Percentiles rank a stretch among this genome's conserved stretches.
phyloP scores from a whole-genome alignment of 2,329 filamentous ascomycete genomes.

The Colletotrichum siamense region DNA sequence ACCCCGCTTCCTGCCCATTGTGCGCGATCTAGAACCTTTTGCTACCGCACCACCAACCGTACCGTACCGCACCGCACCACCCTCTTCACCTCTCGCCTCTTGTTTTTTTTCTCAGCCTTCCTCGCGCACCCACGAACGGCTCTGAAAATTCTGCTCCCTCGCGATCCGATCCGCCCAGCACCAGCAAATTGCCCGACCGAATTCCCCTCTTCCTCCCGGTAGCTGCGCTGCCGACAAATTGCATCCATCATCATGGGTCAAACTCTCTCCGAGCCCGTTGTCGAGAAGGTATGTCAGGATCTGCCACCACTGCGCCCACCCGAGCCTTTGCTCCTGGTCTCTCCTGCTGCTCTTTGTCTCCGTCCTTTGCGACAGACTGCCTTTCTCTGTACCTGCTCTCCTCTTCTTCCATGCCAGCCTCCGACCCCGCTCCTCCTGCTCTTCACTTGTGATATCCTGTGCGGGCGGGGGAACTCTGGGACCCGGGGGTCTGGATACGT shows the following conservation, averaged over 20 bases:
- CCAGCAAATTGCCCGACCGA: slow-evolving; percentile 9
- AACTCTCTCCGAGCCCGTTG: slow-evolving; percentile 97
- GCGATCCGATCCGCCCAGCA: not conserved
- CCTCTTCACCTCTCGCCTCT: slow-evolving; percentile 3
- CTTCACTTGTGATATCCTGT: slow-evolving; percentile 2
- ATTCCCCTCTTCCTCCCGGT: slow-evolving; percentile 20
- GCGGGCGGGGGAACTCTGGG: not conserved
- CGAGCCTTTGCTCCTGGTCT: not conserved
- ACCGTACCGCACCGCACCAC: not conserved
- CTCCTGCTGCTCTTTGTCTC: not conserved
- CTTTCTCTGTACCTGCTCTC: not conserved
- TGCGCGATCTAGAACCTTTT: slow-evolving; percentile 27
- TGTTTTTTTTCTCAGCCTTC: slow-evolving; percentile 10
- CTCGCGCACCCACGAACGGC: slow-evolving; percentile 17
- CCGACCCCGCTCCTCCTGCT: not conserved
- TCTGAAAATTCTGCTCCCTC: not conserved
- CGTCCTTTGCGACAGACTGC: not conserved
- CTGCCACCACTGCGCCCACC: not conserved
- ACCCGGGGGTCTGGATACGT: not conserved
- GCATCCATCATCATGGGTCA: slow-evolving; percentile 79
- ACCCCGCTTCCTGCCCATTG: slow-evolving; percentile 27
- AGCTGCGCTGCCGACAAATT: slow-evolving; percentile 33
- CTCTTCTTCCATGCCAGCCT: not conserved
- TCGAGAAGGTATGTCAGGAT: slow-evolving; percentile 84
- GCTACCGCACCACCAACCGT: slow-evolving; percentile 21